Evolutionary conservation across 805 yeast species (phyloP).

Genomic region (Metschnikowia hibisci): DNA sequence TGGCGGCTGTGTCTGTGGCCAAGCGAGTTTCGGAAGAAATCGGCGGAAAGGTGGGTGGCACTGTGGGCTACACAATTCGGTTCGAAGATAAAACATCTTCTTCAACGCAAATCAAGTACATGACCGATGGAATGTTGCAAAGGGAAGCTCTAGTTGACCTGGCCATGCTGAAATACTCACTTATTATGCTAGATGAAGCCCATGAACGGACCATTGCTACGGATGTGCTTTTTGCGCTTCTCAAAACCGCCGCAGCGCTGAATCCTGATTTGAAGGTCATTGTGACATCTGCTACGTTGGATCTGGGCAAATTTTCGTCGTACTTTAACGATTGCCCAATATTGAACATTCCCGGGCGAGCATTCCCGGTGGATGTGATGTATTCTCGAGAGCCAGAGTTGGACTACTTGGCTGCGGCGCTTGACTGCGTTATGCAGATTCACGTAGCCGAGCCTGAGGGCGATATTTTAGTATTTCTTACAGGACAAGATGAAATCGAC

Average conservation of each 20-base stretch:
- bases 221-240: constrained; percentile 81
- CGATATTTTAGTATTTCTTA: constrained; percentile 75
- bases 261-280: constrained; percentile 75
- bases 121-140: constrained; percentile 97
- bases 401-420: constrained; percentile 78
- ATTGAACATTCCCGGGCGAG: constrained; percentile 79
- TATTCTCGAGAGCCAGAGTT: constrained; percentile 80
- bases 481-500: constrained; percentile 96
- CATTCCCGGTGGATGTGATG: constrained; percentile 82
- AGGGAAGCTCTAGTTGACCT: constrained; percentile 86
- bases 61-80: constrained; percentile 83
- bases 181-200: constrained; percentile 93
- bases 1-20: constrained; percentile 81
- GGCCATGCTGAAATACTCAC: constrained; percentile 67
- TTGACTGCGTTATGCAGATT: constrained; percentile 82
- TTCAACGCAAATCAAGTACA: constrained; percentile 72
- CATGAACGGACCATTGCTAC: constrained; percentile 95
- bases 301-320: constrained; percentile 75
- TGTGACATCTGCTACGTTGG: constrained; percentile 91
- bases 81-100: constrained; percentile 65
- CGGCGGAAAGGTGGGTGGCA: constrained; percentile 59
- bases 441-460: constrained; percentile 77
- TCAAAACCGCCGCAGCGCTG: constrained; percentile 65
- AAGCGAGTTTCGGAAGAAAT: constrained; percentile 80
- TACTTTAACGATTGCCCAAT: constrained; percentile 83